Evolutionary conservation across 116 monocot genomes (phyloP).

Genomic region (Phalaenopsis hybrid): DNA sequence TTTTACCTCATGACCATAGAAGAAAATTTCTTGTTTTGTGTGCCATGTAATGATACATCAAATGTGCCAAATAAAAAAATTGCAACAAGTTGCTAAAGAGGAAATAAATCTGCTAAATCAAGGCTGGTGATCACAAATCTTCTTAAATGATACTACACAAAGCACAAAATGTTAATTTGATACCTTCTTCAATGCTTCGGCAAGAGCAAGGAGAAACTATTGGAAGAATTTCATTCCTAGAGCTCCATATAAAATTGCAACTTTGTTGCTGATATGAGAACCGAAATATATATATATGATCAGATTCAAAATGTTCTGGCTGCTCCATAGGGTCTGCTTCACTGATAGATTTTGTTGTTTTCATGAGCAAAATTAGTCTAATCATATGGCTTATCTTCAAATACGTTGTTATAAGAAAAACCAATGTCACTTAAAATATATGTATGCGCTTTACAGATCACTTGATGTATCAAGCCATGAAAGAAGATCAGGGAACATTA

Average conservation of each 20-base stretch:
- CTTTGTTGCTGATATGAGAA: slow-evolving; percentile 29
- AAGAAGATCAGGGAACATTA: slow-evolving; percentile 39
- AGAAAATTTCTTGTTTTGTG: too few relatives aligned
- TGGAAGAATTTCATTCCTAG: slow-evolving; percentile 84
- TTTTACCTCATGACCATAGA: too few relatives aligned
- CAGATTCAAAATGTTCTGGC: slow-evolving; percentile 87
- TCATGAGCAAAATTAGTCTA: neutral
- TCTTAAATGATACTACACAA: too few relatives aligned
- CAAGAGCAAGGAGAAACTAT: slow-evolving; percentile 55
- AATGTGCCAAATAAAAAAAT: too few relatives aligned
- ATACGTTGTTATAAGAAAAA: neutral
- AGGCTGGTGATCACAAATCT: too few relatives aligned
- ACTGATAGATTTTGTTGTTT: slow-evolving; percentile 17
- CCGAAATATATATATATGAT: slow-evolving; percentile 63
- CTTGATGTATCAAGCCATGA: slow-evolving; percentile 47
- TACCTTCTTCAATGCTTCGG: slow-evolving; percentile 74
- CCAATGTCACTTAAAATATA: neutral
- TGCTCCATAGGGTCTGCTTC: slow-evolving; percentile 21
- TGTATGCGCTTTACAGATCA: slow-evolving; percentile 36
- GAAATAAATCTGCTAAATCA: too few relatives aligned
- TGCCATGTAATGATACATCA: too few relatives aligned
- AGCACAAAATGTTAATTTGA: neutral
- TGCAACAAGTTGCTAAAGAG: too few relatives aligned
- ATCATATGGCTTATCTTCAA: neutral
- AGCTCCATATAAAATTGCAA: slow-evolving; percentile 81